phyloP scores from a whole-genome alignment of 2,329 filamentous ascomycete genomes.

The Microcera coccophila region DNA sequence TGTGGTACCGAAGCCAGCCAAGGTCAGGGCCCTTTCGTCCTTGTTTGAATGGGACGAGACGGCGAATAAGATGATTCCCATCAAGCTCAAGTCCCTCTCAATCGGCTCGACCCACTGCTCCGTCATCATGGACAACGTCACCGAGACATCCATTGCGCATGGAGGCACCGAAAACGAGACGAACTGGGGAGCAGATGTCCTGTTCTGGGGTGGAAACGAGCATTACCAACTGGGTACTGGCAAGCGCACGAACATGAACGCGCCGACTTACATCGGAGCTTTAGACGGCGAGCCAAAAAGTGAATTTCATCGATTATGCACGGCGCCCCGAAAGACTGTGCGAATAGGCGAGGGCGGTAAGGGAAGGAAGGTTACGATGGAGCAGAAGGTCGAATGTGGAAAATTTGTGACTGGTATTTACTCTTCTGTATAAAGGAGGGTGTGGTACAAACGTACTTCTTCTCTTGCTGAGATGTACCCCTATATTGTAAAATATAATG shows the following conservation, averaged over 20 bases:
- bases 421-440: slow-evolving; percentile 50
- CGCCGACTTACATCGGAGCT: slow-evolving; percentile 74
- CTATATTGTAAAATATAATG: slow-evolving; percentile 9
- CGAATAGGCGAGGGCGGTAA: slow-evolving; percentile 51
- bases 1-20: slow-evolving; percentile 69
- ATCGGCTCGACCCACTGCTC: slow-evolving; percentile 78
- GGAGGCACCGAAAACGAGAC: slow-evolving; percentile 61
- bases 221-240: slow-evolving; percentile 90
- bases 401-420: slow-evolving; percentile 79
- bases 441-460: background rate
- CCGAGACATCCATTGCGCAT: slow-evolving; percentile 55
- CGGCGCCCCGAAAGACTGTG: slow-evolving; percentile 72
- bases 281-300: slow-evolving; percentile 57
- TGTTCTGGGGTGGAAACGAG: slow-evolving; percentile 96
- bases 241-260: slow-evolving; percentile 73
- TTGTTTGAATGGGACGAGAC: slow-evolving; percentile 84
- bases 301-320: slow-evolving; percentile 71
- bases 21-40: slow-evolving; percentile 77
- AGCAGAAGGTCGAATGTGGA: slow-evolving; percentile 87
- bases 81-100: slow-evolving; percentile 68
- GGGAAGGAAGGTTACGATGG: slow-evolving; percentile 68
- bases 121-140: slow-evolving; percentile 79
- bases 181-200: slow-evolving; percentile 82
- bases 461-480: slow-evolving; percentile 2
- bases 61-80: slow-evolving; percentile 64